A percentile compares a stretch with the other conserved stretches of the same genome.
phyloP scores from a whole-genome alignment of 2,329 filamentous ascomycete species.

The Colletotrichum sp. region DNA sequence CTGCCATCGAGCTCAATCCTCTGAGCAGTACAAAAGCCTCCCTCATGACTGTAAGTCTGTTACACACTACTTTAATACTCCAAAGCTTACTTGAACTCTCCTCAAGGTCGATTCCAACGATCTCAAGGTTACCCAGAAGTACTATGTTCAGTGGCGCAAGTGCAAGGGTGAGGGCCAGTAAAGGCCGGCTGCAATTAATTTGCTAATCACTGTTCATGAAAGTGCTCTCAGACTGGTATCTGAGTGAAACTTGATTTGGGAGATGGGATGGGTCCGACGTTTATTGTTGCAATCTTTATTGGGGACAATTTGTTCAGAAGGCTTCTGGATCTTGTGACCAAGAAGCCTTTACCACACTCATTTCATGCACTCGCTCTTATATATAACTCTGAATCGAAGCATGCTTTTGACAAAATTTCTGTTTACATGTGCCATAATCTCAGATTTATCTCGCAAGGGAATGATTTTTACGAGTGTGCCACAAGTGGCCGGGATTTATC shows the following conservation, averaged over 20 bases:
- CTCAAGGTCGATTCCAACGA: neutral
- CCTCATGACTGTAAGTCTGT: constrained; percentile 30
- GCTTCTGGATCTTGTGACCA: accelerated
- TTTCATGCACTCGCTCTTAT: neutral
- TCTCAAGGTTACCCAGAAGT: neutral
- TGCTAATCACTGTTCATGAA: accelerated
- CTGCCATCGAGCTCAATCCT: constrained; percentile 43
- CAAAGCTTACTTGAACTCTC: neutral
- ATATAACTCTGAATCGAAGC: neutral
- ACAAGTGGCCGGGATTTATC: accelerated
- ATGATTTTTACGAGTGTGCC: neutral
- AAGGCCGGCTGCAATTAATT: neutral
- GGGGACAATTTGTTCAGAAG: neutral
- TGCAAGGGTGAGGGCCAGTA: neutral
- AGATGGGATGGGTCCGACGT: accelerated
- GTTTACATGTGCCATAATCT: too few species aligned
- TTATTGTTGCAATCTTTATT: neutral
- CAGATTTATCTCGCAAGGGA: neutral
- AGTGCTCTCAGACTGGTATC: neutral
- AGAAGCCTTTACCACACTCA: neutral
- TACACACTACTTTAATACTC: neutral
- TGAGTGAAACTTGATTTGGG: neutral
- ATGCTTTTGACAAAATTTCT: neutral
- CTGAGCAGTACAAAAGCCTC: constrained; percentile 19
- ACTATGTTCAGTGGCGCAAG: neutral